phyloP scores from a whole-genome alignment of 2,329 filamentous ascomycete species.

The Nigrospora osmanthi region DNA sequence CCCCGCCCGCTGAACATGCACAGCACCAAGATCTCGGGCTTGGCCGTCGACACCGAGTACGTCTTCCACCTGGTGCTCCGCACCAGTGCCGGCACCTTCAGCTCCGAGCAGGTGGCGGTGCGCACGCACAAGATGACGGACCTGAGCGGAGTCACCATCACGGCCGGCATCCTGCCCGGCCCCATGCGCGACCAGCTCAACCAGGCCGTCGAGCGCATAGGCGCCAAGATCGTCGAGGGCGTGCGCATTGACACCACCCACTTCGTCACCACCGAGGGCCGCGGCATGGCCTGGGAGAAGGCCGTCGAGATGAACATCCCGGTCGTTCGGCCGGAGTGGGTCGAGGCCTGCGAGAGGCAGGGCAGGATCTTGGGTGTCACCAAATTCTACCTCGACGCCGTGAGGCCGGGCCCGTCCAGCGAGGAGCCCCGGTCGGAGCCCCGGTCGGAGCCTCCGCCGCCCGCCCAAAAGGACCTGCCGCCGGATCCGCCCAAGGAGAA shows the following conservation, averaged over 20 bases:
- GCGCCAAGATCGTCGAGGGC: slow-evolving; percentile 81
- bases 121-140: slow-evolving; percentile 99
- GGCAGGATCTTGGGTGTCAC: slow-evolving; percentile 89
- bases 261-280: slow-evolving; percentile 92
- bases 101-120: slow-evolving; percentile 75
- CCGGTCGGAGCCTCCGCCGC: slow-evolving; percentile 14
- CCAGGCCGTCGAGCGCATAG: slow-evolving; percentile 76
- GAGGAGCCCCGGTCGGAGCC: slow-evolving; percentile 19
- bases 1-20: slow-evolving; percentile 79
- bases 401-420: slow-evolving; percentile 34
- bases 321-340: slow-evolving; percentile 93
- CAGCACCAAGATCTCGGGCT: slow-evolving; percentile 91
- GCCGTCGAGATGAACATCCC: slow-evolving; percentile 97
- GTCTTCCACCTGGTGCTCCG: slow-evolving; percentile 84
- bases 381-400: slow-evolving; percentile 90
- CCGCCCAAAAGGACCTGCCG: slow-evolving; percentile 19
- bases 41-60: slow-evolving; percentile 96
- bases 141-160: slow-evolving; percentile 89
- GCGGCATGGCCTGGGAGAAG: slow-evolving; percentile 89
- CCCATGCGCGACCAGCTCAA: slow-evolving; percentile 65
- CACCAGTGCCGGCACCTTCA: slow-evolving; percentile 82
- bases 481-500: slow-evolving; percentile 13
- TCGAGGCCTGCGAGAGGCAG: slow-evolving; percentile 90
- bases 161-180: slow-evolving; percentile 75
- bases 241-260: slow-evolving; percentile 97